Evolutionary conservation across 2,329 filamentous ascomycete species (phyloP), one percentile per base, ranked within the genome.

Genomic region (Curvularia sp.): DNA sequence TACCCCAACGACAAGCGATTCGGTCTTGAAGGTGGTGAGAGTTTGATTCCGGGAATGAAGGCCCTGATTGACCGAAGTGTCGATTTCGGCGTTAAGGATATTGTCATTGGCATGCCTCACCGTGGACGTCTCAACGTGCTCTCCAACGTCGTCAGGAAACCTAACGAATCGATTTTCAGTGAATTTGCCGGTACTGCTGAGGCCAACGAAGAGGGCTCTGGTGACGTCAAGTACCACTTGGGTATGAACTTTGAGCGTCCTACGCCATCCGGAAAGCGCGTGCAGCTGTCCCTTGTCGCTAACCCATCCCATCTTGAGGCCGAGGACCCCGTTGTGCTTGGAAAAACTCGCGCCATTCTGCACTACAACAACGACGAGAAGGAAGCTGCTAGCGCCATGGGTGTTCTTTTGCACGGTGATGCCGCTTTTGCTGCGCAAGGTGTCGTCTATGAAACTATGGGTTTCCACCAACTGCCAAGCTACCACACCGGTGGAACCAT

Each of bases 181-280:
- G 95, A 99, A 80, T 99, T 99, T 74, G 91, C 92, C 63, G 95
- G 95, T 70, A 92, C 90, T 46, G 83, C 90, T 21, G 92, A 92
- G 75, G 91, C 92, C 54, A 90, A 91, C 69, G 95, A 98, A 69
- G 94, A 99, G 81, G 95, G 95, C 59, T 98, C 95, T 57, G 95
- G 95, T 72, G 95, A 99, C 78, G 95, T 99, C 80, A 99, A 99
- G 82, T 99, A 99, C 83, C 95, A 99, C 83, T 84, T 99, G 73
- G 95, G 95, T 76, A 99, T 99, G 95, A 99, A 99, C 84, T 99
- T 99, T 70, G 95, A 99, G 83, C 92, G 95, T 64, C 95, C 95
- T 53, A 99, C 95, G 9, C 95, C 95, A 58, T 98, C 94, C 42
- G 95, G 95, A 72, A 98, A 98, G 87, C 95, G 95, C 65, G 95